A percentile compares a stretch with the other conserved stretches of the same genome.
These are phyloP conservation scores for Kwoniella dejecticola DNA, from an alignment of 768 basidiomycete species.

Conservation along the genomic window DNA sequence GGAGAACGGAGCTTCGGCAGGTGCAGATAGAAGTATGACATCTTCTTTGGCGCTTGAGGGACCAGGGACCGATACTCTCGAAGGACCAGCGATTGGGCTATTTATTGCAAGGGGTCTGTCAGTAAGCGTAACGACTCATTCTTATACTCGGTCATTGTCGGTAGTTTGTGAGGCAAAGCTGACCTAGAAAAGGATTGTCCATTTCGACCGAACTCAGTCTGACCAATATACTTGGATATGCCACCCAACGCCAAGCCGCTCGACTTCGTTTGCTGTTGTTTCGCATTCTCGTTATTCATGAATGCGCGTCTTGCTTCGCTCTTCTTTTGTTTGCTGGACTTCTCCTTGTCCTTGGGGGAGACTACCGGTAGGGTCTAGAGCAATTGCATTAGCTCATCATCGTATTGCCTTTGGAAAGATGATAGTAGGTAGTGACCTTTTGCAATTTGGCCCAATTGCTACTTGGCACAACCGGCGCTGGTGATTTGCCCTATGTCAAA, in stretches of 20 bases:
- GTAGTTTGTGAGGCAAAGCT: not conserved
- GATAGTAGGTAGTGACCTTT: slow-evolving; percentile 1
- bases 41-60: slow-evolving; percentile 27
- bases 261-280: not conserved
- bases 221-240: not conserved
- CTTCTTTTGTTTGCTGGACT: slow-evolving; percentile 7
- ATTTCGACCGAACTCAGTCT: slow-evolving; percentile 4
- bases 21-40: slow-evolving; percentile 34
- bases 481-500: slow-evolving; percentile 6
- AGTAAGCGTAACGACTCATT: too few relatives aligned
- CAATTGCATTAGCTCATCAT: not conserved
- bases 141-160: too few relatives aligned
- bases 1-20: slow-evolving; percentile 25
- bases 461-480: slow-evolving; percentile 8
- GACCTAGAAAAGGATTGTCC: slow-evolving; percentile 3
- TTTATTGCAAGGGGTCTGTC: too few relatives aligned
- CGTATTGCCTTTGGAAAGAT: too few relatives aligned
- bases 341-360: not conserved
- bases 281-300: not conserved
- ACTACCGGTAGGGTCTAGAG: not conserved
- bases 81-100: slow-evolving; percentile 17
- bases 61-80: slow-evolving; percentile 13
- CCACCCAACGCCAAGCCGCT: not conserved
- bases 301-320: slow-evolving; percentile 4
- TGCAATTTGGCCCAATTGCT: slow-evolving; percentile 25